phyloP scores from a whole-genome alignment of 805 yeast genomes.

The Clavispora asparagi region DNA sequence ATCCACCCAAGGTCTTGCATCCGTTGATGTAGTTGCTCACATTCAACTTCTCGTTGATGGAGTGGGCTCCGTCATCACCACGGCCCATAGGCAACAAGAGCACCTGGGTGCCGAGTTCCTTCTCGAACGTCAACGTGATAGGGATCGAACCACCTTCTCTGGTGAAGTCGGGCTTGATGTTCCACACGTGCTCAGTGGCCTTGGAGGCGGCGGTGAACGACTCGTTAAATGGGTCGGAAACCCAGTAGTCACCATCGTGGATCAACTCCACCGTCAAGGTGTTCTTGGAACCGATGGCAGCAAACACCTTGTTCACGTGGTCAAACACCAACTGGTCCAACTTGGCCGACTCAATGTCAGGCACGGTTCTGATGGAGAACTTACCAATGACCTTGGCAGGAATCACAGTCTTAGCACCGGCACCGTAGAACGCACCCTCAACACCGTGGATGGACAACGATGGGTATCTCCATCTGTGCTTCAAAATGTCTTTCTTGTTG shows the following conservation, averaged over 20 bases:
- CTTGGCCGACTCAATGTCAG: slow-evolving; percentile 78
- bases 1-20: slow-evolving; percentile 87
- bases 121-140: slow-evolving; percentile 89
- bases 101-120: slow-evolving; percentile 78
- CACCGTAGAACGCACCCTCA: slow-evolving; percentile 93
- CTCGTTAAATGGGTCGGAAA: slow-evolving; percentile 87
- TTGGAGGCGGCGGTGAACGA: slow-evolving; percentile 89
- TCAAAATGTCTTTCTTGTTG: slow-evolving; percentile 77
- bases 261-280: slow-evolving; percentile 64
- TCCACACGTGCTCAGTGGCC: slow-evolving; percentile 94
- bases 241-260: slow-evolving; percentile 97
- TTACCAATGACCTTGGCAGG: slow-evolving; percentile 94
- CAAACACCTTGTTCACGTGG: slow-evolving; percentile 63
- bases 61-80: slow-evolving; percentile 99
- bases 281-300: slow-evolving; percentile 72
- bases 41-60: slow-evolving; percentile 92
- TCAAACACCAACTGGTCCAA: slow-evolving; percentile 73
- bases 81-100: slow-evolving; percentile 94
- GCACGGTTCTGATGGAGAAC: slow-evolving; percentile 96
- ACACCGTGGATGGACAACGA: slow-evolving; percentile 93
- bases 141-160: slow-evolving; percentile 99
- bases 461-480: slow-evolving; percentile 99
- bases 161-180: slow-evolving; percentile 91
- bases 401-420: slow-evolving; percentile 97
- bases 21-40: slow-evolving; percentile 88